Conservation (phyloP, 2,329 filamentous ascomycete species). For the Arthroderma sp. region DNA sequence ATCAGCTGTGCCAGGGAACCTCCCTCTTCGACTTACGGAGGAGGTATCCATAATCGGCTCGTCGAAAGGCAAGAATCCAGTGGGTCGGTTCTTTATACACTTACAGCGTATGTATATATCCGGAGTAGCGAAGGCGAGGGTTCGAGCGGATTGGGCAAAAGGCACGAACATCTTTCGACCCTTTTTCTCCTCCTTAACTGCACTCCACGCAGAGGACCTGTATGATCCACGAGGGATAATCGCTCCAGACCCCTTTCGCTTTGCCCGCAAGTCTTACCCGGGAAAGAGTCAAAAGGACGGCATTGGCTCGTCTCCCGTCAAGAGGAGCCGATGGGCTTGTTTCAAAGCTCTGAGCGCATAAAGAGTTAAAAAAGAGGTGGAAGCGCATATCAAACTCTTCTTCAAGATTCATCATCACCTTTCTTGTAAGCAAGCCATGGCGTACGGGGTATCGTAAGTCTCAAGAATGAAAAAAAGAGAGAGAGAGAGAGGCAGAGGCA, state of each 20-base stretch:
- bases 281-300: neutral
- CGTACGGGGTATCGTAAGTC: neutral
- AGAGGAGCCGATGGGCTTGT: constrained; percentile 1
- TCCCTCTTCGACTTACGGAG: neutral
- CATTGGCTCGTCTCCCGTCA: neutral
- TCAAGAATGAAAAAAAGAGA: neutral
- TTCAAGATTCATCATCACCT: neutral
- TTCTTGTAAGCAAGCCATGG: neutral
- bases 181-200: neutral
- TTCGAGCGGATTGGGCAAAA: neutral
- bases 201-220: neutral
- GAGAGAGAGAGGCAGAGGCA: too few species aligned
- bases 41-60: constrained; percentile 2
- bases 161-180: neutral
- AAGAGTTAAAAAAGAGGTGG: neutral
- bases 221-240: neutral
- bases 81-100: neutral
- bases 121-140: neutral
- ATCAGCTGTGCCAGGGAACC: constrained; percentile 14
- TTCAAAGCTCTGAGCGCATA: constrained; percentile 4
- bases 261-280: neutral
- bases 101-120: neutral
- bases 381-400: neutral
- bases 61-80: neutral
- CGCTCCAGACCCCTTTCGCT: neutral